phyloP scores from a whole-genome alignment of 805 yeast species.

The Wickerhamomyces xylosicus region DNA sequence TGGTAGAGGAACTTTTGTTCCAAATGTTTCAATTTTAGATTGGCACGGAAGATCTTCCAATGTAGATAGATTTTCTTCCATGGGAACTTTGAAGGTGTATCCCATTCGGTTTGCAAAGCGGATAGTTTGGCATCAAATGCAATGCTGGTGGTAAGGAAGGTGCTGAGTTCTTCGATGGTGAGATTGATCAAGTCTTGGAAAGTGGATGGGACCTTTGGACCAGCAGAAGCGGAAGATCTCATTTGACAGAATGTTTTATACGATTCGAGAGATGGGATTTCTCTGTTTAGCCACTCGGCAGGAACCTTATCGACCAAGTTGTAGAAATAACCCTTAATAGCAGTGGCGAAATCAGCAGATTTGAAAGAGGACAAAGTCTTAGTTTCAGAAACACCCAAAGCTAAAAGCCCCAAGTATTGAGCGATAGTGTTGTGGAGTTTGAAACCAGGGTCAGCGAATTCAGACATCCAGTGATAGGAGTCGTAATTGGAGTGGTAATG shows the following conservation, averaged over 20 bases:
- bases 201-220: constrained; percentile 7
- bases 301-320: constrained; percentile 28
- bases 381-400: constrained; percentile 37
- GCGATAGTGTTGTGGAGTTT: constrained; percentile 46
- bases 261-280: constrained; percentile 2
- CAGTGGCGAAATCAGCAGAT: constrained; percentile 27
- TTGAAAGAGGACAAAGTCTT: constrained; percentile 32
- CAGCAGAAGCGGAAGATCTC: constrained; percentile 4
- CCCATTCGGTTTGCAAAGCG: constrained; percentile 19
- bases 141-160: constrained; percentile 14
- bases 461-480: constrained; percentile 61
- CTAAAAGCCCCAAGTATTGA: constrained; percentile 39
- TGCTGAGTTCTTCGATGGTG: constrained; percentile 19
- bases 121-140: constrained; percentile 18
- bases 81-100: constrained; percentile 13
- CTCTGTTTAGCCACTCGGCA: constrained; percentile 23
- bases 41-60: constrained; percentile 19
- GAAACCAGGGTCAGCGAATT: constrained; percentile 53
- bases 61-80: constrained; percentile 20
- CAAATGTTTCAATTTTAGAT: constrained; percentile 27
- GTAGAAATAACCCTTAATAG: constrained; percentile 27
- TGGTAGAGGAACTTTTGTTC: constrained; percentile 36
- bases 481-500: constrained; percentile 74
- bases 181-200: constrained; percentile 20
- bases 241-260: constrained; percentile 5